These are phyloP conservation scores for Rhizopogon vesiculosus DNA, from an alignment of 768 basidiomycete genomes.

Conservation along the genomic window DNA sequence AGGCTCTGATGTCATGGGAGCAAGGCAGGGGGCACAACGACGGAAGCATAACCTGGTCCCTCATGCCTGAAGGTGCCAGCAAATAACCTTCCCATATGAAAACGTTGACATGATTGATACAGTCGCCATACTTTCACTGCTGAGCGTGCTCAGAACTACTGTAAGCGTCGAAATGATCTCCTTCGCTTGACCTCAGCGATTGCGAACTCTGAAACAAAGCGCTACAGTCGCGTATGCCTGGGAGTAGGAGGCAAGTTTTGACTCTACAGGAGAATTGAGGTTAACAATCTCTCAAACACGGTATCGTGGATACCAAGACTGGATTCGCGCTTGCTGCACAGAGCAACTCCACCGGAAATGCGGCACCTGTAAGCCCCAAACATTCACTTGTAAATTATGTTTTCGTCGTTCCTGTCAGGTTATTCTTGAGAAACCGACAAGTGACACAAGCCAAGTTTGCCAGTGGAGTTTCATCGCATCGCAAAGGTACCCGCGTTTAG, in stretches of 20 bases:
- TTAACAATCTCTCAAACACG: neutral
- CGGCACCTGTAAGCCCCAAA: neutral
- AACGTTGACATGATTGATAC: too few species aligned
- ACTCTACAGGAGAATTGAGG: neutral
- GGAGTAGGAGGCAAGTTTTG: neutral
- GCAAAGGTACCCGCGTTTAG: neutral
- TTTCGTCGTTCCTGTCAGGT: too few species aligned
- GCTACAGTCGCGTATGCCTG: constrained; percentile 1
- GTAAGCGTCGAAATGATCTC: too few species aligned
- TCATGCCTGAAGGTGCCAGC: too few species aligned
- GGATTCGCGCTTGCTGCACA: neutral
- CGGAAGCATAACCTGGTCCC: too few species aligned
- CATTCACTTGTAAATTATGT: too few species aligned
- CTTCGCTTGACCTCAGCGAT: too few species aligned
- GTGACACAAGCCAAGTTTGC: neutral
- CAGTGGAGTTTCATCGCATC: neutral
- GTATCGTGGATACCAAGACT: neutral
- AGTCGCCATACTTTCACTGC: too few species aligned
- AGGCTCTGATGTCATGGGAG: too few species aligned
- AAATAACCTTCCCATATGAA: too few species aligned
- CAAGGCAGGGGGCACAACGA: too few species aligned
- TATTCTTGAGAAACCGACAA: neutral
- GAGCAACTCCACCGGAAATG: neutral
- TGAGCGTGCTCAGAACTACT: too few species aligned
- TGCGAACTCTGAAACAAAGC: neutral